phyloP scores from a whole-genome alignment of 2,329 filamentous ascomycete genomes.

The Fusarium mangiferae region DNA sequence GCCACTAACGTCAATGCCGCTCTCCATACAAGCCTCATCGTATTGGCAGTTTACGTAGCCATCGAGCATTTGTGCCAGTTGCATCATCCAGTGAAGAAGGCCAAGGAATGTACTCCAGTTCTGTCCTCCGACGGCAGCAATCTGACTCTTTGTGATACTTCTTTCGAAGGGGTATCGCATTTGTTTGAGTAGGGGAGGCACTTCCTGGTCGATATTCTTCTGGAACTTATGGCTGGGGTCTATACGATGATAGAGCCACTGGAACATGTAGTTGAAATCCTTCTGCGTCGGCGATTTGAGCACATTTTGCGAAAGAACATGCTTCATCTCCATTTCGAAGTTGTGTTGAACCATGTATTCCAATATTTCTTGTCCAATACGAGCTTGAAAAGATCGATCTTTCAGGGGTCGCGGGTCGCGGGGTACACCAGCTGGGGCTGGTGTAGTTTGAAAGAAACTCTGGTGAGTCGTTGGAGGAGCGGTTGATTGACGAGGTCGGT shows the following conservation, averaged over 20 bases:
- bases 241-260: constrained; percentile 96
- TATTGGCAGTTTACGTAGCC: constrained; percentile 81
- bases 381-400: constrained; percentile 80
- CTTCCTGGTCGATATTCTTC: constrained; percentile 95
- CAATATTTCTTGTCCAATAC: constrained; percentile 87
- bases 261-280: constrained; percentile 97
- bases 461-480: constrained; percentile 78
- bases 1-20: constrained; percentile 85
- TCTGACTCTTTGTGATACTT: constrained; percentile 95
- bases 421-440: constrained; percentile 82
- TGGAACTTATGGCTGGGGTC: constrained; percentile 94
- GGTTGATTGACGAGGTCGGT: constrained; percentile 75
- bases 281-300: constrained; percentile 96
- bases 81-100: constrained; percentile 99
- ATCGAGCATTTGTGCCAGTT: constrained; percentile 93
- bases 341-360: constrained; percentile 94
- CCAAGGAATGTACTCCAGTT: constrained; percentile 97
- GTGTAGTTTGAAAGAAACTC: constrained; percentile 93
- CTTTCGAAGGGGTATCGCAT: constrained; percentile 94
- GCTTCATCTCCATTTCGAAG: constrained; percentile 98
- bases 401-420: constrained; percentile 87
- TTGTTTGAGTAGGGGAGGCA: constrained; percentile 91
- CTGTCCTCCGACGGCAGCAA: constrained; percentile 92
- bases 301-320: constrained; percentile 88
- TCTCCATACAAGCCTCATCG: constrained; percentile 89